A percentile compares a stretch with the other conserved stretches of the same genome.
Conservation (phyloP, 345 rosid genomes). For the Dipteronia dyeriana region DNA sequence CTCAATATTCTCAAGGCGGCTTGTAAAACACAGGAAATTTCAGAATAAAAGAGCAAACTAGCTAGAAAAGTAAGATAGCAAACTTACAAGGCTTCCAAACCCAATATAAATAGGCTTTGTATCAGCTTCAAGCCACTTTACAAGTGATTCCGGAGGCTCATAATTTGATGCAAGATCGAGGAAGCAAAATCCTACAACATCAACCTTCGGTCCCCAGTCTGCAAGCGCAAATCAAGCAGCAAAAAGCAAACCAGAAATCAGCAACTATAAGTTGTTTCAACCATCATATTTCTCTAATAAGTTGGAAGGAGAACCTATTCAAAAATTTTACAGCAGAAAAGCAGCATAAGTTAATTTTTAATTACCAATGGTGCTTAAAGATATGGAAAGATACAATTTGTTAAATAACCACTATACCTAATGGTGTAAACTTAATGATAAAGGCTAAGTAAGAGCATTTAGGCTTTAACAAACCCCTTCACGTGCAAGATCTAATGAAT, state of each 20-base stretch:
- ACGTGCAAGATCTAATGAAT: background rate
- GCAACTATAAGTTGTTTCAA: background rate
- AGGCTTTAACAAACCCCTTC: background rate
- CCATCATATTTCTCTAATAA: slow-evolving; percentile 6
- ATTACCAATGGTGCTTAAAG: background rate
- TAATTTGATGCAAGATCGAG: slow-evolving; percentile 98
- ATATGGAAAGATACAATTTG: background rate
- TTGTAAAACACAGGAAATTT: background rate
- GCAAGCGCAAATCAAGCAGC: slow-evolving; percentile 21
- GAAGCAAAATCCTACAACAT: slow-evolving; percentile 97
- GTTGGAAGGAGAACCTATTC: background rate
- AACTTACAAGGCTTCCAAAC: slow-evolving; percentile 97
- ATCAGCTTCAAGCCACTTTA: slow-evolving; percentile 92
- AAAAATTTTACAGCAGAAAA: slow-evolving; percentile 1
- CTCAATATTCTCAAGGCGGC: slow-evolving; percentile 7
- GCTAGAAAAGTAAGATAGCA: slow-evolving; percentile 16
- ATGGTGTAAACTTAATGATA: background rate
- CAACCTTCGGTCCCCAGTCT: slow-evolving; percentile 98
- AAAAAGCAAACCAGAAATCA: slow-evolving; percentile 19
- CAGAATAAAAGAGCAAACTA: background rate
- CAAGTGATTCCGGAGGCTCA: slow-evolving; percentile 88
- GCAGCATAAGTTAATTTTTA: background rate
- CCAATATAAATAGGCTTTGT: slow-evolving; percentile 92
- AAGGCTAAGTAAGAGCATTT: background rate
- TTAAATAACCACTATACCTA: background rate